Conservation (phyloP, 768 basidiomycete genomes). For the Pulveroboletus sp. region DNA sequence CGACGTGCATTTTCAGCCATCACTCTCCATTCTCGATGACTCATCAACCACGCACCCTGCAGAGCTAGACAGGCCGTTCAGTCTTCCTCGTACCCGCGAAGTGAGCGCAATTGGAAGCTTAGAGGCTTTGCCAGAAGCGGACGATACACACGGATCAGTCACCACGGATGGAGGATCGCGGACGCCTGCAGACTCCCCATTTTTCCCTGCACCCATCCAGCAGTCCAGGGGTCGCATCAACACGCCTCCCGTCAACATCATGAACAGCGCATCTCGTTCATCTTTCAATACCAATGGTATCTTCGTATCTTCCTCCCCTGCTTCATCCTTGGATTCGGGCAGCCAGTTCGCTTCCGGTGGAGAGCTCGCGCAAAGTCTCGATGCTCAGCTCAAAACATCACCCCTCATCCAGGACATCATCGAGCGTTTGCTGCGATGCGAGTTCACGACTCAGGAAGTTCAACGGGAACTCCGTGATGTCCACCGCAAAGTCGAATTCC, state of each 20-base stretch:
- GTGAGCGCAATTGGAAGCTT: conserved; percentile 45
- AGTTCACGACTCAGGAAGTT: conserved; percentile 64
- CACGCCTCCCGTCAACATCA: conserved; percentile 45
- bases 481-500: conserved; percentile 69
- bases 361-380: conserved; percentile 52
- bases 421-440: conserved; percentile 68
- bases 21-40: conserved; percentile 36
- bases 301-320: conserved; percentile 66
- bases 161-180: conserved; percentile 24
- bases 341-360: conserved; percentile 52
- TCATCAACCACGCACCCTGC: conserved; percentile 46
- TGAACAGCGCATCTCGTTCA: conserved; percentile 32
- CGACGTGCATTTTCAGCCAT: conserved; percentile 33
- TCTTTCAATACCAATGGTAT: conserved; percentile 42
- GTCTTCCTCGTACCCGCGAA: conserved; percentile 43
- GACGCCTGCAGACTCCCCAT: conserved; percentile 29
- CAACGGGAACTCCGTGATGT: conserved; percentile 71
- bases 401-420: conserved; percentile 73
- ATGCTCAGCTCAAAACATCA: conserved; percentile 70
- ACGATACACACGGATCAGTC: conserved; percentile 42
- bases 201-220: conserved; percentile 37
- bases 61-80: conserved; percentile 43
- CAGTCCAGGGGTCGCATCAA: conserved; percentile 36
- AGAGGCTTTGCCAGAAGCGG: conserved; percentile 52
- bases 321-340: conserved; percentile 72